Evolutionary conservation across 805 yeast genomes (phyloP), one percentile per base, ranked within the genome.

Genomic region (Starmerella bombicola): DNA sequence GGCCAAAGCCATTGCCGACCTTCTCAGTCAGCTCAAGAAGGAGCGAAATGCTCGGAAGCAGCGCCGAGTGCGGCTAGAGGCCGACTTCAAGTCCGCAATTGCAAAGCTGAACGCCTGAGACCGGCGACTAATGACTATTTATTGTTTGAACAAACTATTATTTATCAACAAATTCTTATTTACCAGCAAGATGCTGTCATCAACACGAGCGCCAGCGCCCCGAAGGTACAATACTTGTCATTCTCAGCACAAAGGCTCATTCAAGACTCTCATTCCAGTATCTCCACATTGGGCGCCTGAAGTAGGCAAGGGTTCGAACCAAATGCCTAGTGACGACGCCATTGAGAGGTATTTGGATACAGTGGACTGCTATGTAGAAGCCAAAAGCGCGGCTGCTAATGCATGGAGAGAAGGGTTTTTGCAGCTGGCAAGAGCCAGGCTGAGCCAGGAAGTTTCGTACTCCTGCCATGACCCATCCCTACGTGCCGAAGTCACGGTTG

Each of bases 391-490:
- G 3, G 46, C 52, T 8, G 30, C 40, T 1, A 5, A 23, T 15
- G 10, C 22, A 18, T 51, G 55, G 55, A 24, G 38, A 5, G 17
- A n/a, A 2, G 55, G 48, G 10, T 51, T 38, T 30, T 29, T 51
- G 5, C 19, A 32, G 3, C 40, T 51, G 16, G 39, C 50, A 16
- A 25, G 29, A 10, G 49, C 51, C 17, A 37, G 43, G n/a, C 43
- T 39, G 18, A 17, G 25, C 8, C 16, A 13, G 3, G 42, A 34
- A 3, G 17, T 47, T 12, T 21, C 35, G 5, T 3, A 26, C 15
- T 19, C 30, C 15, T 23, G 29, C 29, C 44, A 42, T 36, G 49
- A 44, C 22, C 40, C 48, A 7, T 22, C 23, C 8, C 24, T 6
- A 9, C 23, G 8, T 8, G 38, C 52, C 1, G 22, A 29, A 4